Conservation (phyloP, 441 rosid species). For the Gossypium lobatum region DNA sequence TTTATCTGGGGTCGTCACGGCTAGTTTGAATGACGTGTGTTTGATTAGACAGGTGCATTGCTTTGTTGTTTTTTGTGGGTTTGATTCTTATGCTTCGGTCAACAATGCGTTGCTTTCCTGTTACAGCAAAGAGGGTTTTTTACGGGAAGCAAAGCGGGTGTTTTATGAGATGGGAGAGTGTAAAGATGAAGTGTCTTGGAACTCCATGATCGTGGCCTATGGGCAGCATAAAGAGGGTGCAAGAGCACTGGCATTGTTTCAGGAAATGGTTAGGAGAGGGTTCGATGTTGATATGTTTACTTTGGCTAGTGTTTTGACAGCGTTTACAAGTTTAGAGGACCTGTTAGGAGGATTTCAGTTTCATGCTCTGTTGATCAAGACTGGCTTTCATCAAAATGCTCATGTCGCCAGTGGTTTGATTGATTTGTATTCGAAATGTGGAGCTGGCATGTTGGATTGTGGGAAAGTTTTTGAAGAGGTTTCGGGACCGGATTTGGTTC, state of each 20-base stretch:
- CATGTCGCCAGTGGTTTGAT: conserved; percentile 88
- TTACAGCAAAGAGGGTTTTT: conserved; percentile 54
- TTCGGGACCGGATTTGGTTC: conserved; percentile 52
- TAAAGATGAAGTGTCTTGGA: conserved; percentile 83
- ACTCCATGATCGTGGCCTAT: conserved; percentile 79
- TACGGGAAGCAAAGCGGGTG: conserved; percentile 54
- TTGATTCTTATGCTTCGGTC: conserved; percentile 60
- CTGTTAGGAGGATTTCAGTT: conserved; percentile 67
- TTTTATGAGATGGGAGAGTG: conserved; percentile 50
- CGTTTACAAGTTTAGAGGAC: conserved; percentile 50
- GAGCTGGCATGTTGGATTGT: conserved; percentile 46
- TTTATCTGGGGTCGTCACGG: conserved; percentile 60
- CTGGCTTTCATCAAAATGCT: conserved; percentile 59
- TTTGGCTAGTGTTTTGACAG: conserved; percentile 69
- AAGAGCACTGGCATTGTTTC: conserved; percentile 27
- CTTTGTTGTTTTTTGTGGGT: conserved; percentile 47
- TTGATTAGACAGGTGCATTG: conserved; percentile 62
- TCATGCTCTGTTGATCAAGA: conserved; percentile 57
- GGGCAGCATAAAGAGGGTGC: conserved; percentile 37
- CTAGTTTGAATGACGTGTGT: conserved; percentile 34
- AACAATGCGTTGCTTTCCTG: conserved; percentile 56
- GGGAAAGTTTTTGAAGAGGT: conserved; percentile 61
- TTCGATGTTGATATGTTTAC: conserved; percentile 63
- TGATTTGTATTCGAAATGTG: conserved; percentile 77
- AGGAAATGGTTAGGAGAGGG: conserved; percentile 49